Conservation (phyloP, 163 green algal genomes). For the Chlamydomonas reinhardtii region DNA sequence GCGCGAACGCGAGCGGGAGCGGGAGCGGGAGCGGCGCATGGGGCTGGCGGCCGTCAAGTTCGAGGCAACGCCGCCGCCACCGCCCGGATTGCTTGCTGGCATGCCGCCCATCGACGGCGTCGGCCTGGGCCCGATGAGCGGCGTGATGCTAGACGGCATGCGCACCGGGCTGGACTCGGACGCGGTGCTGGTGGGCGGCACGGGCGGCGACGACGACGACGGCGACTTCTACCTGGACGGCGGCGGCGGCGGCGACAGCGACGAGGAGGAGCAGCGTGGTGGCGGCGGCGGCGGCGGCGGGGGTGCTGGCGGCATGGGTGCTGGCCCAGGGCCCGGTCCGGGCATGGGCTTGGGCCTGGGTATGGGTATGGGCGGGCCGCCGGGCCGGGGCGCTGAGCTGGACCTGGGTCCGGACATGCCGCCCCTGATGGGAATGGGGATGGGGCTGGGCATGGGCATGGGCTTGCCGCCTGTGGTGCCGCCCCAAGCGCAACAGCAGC, state of each 20-base stretch:
- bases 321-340: background rate
- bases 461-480: no score
- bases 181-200: background rate
- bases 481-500: no score
- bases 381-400: background rate
- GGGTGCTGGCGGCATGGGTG: background rate
- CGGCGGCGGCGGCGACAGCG: slow-evolving; percentile 7
- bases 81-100: background rate
- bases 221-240: slow-evolving; percentile 33
- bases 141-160: no score
- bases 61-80: background rate
- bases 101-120: background rate
- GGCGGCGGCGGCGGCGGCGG: background rate
- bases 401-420: background rate
- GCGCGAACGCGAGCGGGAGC: no score
- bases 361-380: no score
- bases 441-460: background rate
- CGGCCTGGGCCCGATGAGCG: background rate
- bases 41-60: background rate
- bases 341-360: background rate
- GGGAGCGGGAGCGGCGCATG: no score
- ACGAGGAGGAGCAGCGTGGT: background rate
- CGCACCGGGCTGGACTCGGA: background rate
- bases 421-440: background rate
- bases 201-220: background rate